Evolutionary conservation across 2,329 filamentous ascomycete genomes (phyloP), one percentile per base, ranked within the genome.

Genomic region (Nigrospora sphaerica): DNA sequence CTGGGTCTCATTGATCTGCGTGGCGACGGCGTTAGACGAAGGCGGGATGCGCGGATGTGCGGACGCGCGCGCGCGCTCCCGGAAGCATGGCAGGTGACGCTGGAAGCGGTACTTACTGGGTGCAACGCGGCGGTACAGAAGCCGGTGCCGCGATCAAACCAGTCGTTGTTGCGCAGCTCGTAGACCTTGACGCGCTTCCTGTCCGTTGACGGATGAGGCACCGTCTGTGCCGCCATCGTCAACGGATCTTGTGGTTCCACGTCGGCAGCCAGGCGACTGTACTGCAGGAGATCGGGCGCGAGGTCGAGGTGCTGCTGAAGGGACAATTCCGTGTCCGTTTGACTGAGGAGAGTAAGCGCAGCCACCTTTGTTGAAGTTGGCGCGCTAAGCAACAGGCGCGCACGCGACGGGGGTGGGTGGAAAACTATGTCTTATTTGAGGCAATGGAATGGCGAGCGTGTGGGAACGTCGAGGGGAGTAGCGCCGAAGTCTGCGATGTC

Each of bases 151-250:
- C 92, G 80, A 71, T 98, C 93, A 65, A 92, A 96, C 93, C 93
- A 98, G 81, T 97, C 93, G 77, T 95, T 95, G 71, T 95, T 90
- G 67, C 88, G 89, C 61, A 98, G 80, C 74, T 97, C 93, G 69
- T 98, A 98, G 65, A 98, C 93, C 77, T 98, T 98, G 69, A 97
- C 93, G 77, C 93, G 79, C 67, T 79, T 82, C 70, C 75, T 81
- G 61, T 83, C 80, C 67, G 76, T 76, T 66, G 75, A 70, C 71
- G 75, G 77, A 78, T 81, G 79, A 80, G 80, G 80, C 80, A 83
- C 79, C 59, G 73, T 70, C 73, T 83, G 80, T 80, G 81, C 81
- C 69, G 69, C 70, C 81, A 85, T 85, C 75, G 81, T 83, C 80
- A 75, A 73, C 66, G 75, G 74, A 70, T 60, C 54, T 42, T 80